These are phyloP conservation scores for Microstegium vimineum DNA, from an alignment of 176 grass and related monocot species.

Conservation along the genomic window DNA sequence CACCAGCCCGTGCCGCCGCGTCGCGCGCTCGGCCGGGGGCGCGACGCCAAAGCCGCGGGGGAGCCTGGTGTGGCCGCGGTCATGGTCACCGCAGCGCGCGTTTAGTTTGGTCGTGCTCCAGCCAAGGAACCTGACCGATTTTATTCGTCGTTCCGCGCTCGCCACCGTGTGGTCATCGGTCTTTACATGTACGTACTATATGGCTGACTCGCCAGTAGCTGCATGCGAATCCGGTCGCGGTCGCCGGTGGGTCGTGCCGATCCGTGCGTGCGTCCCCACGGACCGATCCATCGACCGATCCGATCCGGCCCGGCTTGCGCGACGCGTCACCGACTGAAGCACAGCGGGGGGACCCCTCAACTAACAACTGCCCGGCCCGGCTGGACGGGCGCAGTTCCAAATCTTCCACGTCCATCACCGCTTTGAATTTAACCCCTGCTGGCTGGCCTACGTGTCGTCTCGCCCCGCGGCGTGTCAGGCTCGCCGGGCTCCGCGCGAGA, in stretches of 20 bases:
- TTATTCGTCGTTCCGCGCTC: background rate
- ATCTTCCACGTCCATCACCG: too few species aligned
- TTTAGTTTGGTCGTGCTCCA: background rate
- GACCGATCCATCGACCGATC: background rate
- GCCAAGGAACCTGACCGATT: background rate
- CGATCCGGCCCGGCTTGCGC: background rate
- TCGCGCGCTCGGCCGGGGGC: background rate
- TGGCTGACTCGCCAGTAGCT: too few species aligned
- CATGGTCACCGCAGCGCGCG: background rate
- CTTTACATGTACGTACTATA: too few species aligned
- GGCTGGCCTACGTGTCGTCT: background rate
- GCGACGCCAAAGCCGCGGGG: too few species aligned
- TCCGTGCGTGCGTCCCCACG: conserved; percentile 19
- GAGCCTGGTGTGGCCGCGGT: background rate
- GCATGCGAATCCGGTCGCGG: background rate
- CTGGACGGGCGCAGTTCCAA: too few species aligned
- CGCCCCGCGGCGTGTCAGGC: background rate
- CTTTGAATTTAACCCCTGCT: background rate
- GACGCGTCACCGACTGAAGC: background rate
- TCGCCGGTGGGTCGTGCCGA: too few species aligned
- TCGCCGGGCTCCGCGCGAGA: too few species aligned
- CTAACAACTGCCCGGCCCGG: too few species aligned
- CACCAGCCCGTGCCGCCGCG: background rate
- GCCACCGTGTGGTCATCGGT: background rate
- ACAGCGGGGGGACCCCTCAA: background rate